Evolutionary conservation across 2,329 filamentous ascomycete species (phyloP).

Genomic region (Catunica adiposa): DNA sequence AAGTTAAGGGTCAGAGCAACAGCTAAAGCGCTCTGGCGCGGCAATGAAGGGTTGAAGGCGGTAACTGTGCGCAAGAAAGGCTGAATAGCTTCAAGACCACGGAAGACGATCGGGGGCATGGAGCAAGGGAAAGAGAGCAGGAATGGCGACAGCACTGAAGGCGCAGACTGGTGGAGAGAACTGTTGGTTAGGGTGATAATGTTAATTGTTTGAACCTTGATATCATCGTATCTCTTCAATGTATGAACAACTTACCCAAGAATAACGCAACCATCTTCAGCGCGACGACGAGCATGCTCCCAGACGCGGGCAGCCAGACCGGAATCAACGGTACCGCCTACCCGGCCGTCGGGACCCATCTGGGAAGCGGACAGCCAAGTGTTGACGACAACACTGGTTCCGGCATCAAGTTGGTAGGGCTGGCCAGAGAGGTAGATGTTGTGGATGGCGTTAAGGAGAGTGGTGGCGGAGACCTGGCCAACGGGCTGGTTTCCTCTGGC

Average conservation of each 20-base stretch:
- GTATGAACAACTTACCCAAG: constrained; percentile 58
- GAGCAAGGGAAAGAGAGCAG: constrained; percentile 64
- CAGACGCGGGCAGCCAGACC: constrained; percentile 68
- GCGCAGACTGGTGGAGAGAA: constrained; percentile 75
- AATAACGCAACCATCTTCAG: constrained; percentile 87
- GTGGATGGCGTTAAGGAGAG: constrained; percentile 80
- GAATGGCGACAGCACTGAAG: constrained; percentile 69
- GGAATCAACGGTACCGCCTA: constrained; percentile 64
- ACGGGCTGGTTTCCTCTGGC: constrained; percentile 35
- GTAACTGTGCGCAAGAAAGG: constrained; percentile 82
- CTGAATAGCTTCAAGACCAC: constrained; percentile 62
- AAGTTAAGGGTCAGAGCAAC: constrained; percentile 71
- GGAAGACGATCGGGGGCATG: constrained; percentile 59
- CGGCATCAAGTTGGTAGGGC: constrained; percentile 75
- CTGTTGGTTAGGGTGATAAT: constrained; percentile 26
- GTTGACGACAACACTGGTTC: constrained; percentile 84
- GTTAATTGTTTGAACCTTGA: not conserved
- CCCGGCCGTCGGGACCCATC: constrained; percentile 47
- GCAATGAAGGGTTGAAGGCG: constrained; percentile 71
- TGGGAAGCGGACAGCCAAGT: constrained; percentile 79
- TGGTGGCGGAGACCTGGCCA: constrained; percentile 76
- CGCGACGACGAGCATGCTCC: constrained; percentile 88
- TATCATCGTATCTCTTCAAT: no score
- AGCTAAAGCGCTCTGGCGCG: constrained; percentile 64
- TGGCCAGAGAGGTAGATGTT: constrained; percentile 69